Conservation (phyloP, 768 basidiomycete genomes). For the Podaxis sp. region DNA sequence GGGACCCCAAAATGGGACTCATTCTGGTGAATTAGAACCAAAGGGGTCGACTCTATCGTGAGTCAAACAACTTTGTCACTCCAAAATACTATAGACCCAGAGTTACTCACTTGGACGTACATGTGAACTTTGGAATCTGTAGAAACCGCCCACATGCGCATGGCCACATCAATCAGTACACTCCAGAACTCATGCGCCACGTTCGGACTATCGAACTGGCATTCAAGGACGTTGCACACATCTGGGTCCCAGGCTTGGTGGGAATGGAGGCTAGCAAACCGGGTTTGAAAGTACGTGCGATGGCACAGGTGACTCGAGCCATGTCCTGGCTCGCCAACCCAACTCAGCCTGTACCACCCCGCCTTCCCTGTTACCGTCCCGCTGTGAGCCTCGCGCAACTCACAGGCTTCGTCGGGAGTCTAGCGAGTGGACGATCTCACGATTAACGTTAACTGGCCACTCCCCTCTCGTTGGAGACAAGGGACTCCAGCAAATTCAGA, state of each 20-base stretch:
- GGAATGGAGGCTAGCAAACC: not conserved
- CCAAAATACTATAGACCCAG: too few relatives aligned
- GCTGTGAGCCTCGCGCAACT: not conserved
- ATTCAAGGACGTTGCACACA: not conserved
- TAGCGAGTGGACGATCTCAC: not conserved
- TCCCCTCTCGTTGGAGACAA: not conserved
- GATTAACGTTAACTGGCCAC: not conserved
- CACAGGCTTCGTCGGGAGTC: not conserved
- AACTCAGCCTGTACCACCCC: not conserved
- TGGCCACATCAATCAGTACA: not conserved
- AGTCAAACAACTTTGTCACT: not conserved
- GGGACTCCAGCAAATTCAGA: not conserved
- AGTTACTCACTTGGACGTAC: too few relatives aligned
- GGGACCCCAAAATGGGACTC: not conserved
- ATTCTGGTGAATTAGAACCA: not conserved
- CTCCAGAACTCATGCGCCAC: not conserved
- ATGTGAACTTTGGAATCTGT: not conserved
- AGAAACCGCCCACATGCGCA: not conserved
- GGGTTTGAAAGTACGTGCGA: not conserved
- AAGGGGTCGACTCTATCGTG: not conserved
- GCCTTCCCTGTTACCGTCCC: not conserved
- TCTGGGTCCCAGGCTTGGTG: not conserved
- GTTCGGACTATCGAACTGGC: not conserved
- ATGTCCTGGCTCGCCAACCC: not conserved
- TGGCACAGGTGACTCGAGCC: not conserved